Base-by-base conservation (phyloP, 306 rosid genomes). In the Trifolium fragiferum region DNA sequence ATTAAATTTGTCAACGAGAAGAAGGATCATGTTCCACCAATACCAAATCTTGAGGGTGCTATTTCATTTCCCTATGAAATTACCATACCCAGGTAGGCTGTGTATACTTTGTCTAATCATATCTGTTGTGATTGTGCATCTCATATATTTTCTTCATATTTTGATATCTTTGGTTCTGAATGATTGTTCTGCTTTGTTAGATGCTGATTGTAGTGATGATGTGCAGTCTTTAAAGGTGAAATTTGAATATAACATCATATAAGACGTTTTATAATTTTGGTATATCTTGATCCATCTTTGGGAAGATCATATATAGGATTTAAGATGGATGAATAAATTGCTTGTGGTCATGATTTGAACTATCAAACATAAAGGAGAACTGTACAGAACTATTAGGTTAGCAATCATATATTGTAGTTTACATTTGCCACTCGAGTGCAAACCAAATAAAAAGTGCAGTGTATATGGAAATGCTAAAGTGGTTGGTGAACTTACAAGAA, bases 1-100 rank as follows among this genome's bases (percentile, higher is more conserved):
- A 89, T 95, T 78, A 95, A 92, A 73, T 95, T 95, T 55, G 97
- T 95, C 83, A 90, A 95, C 40, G 99, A 95, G 88, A 95, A 95
- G 81, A 95, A 89, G 88, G 99, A 95, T 78, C 99, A 95, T 43
- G 89, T 95, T 71, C 98, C 99, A 27, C 87, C 95, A 15, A 92
- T 94, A 74, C 99, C 98, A 60, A 86, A 74, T 85, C 73, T 61
- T 16, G 99, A 92, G 80, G 87, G 89, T 61, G 92, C 89, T 27
- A 78, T 90, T 76, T 86, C 85, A 40, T 95, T 90, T 81, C 97
- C 98, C 16, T 87, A 84, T 78, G 99, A 95, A 80, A 95, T 95
- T 35, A 86, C 92, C 27, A 87, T 92, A 67, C 95, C 98, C 14
- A 90, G 98, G 99, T 95, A 75, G 72, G 87, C 64, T 69, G 25